Evolutionary conservation across 2,329 filamentous ascomycete genomes (phyloP), one percentile per base, ranked within the genome.

Genomic region (Amauroascus niger): DNA sequence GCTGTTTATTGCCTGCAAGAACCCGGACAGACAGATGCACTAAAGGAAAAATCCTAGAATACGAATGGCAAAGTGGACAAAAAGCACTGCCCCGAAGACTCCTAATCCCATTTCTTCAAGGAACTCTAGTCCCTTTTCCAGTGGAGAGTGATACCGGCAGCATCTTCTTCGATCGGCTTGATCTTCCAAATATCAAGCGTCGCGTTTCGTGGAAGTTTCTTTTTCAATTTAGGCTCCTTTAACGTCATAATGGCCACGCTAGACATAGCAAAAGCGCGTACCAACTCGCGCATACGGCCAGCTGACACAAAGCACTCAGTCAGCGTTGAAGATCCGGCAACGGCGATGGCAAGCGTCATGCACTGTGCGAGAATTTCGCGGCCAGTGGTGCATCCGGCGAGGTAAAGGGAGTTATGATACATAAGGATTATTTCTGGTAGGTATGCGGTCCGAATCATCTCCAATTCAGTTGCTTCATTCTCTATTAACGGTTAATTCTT

Each of bases 391-490:
- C 82, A 83, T 2, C 88, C 88, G 0, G 86, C 85, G 64, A 86
- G 86, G 66, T 94, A 86, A 48, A 97, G 74, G 1, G 86, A 83
- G 62, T 80, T 84, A 65, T 93, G 81, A 67, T 93, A 96, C 2
- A 86, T 87, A 48, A 98, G 77, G 40, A 95, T 76, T 16, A 87
- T 79, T 66, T 96, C 89, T 1, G 93, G 90, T 2, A 98, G 76
- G 68, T 95, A 97, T 0, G 81, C 79, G 52, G 82, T 79, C 59
- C 89, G 82, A 49, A 97, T 80, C 22, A 76, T 71, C 46, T 71
- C 70, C 46, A 88, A 78, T 52, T 87, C 81, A 14, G 74, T 66
- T 55, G 80, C 78, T 63, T 84, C 85, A 50, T 67, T 63, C 48
- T 75, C 77, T 77, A 55, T 61, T 30, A 20, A 40, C 7, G 22